Evolutionary conservation across 768 basidiomycete genomes (phyloP).

Genomic region (Saitozyma sp.): DNA sequence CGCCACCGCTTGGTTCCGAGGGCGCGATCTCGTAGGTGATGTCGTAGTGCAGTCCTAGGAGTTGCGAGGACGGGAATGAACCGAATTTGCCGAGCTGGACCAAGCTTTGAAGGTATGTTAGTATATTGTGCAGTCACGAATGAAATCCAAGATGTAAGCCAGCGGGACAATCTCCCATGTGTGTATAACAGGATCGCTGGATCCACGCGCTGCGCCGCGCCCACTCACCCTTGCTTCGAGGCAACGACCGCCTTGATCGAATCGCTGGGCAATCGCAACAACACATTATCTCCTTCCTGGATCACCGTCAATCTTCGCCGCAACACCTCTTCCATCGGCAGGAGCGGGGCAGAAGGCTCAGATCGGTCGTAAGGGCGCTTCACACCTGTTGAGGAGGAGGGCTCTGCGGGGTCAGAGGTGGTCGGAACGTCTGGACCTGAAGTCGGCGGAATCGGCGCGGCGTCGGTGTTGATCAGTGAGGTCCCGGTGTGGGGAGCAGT

Average conservation of each 20-base stretch:
- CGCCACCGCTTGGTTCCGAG: slow-evolving; percentile 2
- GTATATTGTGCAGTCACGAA: too few relatives aligned
- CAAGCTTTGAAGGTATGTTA: slow-evolving; percentile 55
- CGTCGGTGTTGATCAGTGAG: too few relatives aligned
- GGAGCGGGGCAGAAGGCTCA: slow-evolving; percentile 8
- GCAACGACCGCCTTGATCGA: slow-evolving; percentile 73
- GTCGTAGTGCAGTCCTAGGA: slow-evolving; percentile 82
- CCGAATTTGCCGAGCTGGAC: slow-evolving; percentile 82
- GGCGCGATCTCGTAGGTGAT: slow-evolving; percentile 77
- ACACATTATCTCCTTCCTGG: slow-evolving; percentile 70
- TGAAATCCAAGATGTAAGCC: too few relatives aligned
- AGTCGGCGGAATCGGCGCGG: too few relatives aligned
- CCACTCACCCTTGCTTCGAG: slow-evolving; percentile 67
- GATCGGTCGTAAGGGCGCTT: too few relatives aligned
- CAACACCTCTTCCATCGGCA: slow-evolving; percentile 31
- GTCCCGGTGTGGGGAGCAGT: too few relatives aligned
- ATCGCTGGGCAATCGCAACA: slow-evolving; percentile 76
- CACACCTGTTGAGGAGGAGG: too few relatives aligned
- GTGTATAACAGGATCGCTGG: background rate
- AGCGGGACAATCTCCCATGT: slow-evolving; percentile 6
- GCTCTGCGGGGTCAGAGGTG: too few relatives aligned
- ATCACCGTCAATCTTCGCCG: slow-evolving; percentile 54
- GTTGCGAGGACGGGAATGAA: slow-evolving; percentile 71
- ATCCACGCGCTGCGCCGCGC: background rate
- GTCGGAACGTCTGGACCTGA: too few relatives aligned